phyloP scores from a whole-genome alignment of 2,329 filamentous ascomycete species.

The Aureobasidium subglaciale region DNA sequence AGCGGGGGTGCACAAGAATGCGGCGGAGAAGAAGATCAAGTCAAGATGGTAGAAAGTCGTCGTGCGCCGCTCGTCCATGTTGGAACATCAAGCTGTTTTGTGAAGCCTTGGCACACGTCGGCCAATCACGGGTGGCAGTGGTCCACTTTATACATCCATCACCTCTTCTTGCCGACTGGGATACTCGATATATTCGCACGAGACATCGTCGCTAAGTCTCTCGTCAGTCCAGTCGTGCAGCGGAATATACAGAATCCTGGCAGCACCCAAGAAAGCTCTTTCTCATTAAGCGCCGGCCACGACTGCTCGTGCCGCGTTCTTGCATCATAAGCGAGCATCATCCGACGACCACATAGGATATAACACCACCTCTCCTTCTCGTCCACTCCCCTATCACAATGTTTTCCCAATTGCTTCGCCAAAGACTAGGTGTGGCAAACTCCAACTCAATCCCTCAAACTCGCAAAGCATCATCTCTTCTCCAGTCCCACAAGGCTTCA shows the following conservation, averaged over 20 bases:
- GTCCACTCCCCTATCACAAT: background rate
- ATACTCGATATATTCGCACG: too few relatives aligned
- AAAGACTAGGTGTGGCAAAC: background rate
- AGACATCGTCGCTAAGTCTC: too few relatives aligned
- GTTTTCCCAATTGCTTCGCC: slow-evolving; percentile 6
- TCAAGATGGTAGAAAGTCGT: slow-evolving; percentile 9
- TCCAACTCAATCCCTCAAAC: background rate
- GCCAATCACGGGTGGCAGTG: slow-evolving; percentile 1
- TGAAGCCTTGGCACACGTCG: slow-evolving; percentile 6
- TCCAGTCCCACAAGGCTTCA: too few relatives aligned
- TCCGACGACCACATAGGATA: background rate
- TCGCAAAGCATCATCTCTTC: too few relatives aligned
- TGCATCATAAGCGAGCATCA: background rate
- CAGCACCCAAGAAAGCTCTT: background rate
- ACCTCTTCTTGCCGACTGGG: background rate
- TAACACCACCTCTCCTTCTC: background rate
- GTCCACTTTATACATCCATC: background rate
- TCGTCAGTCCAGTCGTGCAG: background rate
- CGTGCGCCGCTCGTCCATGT: slow-evolving; percentile 4
- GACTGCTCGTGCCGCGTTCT: background rate
- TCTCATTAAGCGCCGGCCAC: background rate
- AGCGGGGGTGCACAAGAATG: slow-evolving; percentile 7
- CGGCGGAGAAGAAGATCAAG: background rate
- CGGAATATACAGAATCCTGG: background rate
- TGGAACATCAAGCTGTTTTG: background rate